Evolutionary conservation across 2,329 filamentous ascomycete genomes (phyloP).

Genomic region (Phialocephala subalpina): DNA sequence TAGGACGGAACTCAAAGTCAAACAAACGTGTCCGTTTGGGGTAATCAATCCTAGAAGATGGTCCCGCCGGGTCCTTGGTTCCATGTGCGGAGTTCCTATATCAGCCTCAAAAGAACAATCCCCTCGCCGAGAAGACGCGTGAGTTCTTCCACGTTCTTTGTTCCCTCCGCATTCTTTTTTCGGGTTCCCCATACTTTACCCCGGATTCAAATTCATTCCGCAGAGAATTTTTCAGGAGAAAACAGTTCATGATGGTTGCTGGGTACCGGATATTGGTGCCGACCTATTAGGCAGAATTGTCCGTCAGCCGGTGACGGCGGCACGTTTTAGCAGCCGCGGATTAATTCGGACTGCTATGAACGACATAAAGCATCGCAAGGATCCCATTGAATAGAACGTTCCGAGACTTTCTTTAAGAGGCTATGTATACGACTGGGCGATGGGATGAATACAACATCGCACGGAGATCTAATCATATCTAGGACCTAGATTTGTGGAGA

Average conservation of each 20-base stretch:
- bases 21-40: constrained; percentile 6
- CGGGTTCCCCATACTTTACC: constrained; percentile 2
- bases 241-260: neutral
- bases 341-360: neutral
- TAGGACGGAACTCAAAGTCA: neutral
- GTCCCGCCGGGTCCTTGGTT: neutral
- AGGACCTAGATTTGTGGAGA: neutral
- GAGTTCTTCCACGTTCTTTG: neutral
- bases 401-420: constrained; percentile 8
- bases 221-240: neutral
- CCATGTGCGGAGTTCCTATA: constrained; percentile 5
- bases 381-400: constrained; percentile 2
- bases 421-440: neutral
- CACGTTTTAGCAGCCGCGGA: neutral
- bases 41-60: constrained; percentile 9
- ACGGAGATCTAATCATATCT: constrained; percentile 11
- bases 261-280: neutral
- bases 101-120: constrained; percentile 6
- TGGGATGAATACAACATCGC: neutral
- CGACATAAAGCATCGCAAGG: neutral
- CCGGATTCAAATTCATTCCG: neutral
- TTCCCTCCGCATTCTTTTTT: neutral
- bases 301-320: constrained; percentile 7
- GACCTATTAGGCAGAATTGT: neutral
- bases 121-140: neutral